These are phyloP conservation scores for Oryza officinalis DNA, from an alignment of 176 grass and related monocot species.

Conservation along the genomic window DNA sequence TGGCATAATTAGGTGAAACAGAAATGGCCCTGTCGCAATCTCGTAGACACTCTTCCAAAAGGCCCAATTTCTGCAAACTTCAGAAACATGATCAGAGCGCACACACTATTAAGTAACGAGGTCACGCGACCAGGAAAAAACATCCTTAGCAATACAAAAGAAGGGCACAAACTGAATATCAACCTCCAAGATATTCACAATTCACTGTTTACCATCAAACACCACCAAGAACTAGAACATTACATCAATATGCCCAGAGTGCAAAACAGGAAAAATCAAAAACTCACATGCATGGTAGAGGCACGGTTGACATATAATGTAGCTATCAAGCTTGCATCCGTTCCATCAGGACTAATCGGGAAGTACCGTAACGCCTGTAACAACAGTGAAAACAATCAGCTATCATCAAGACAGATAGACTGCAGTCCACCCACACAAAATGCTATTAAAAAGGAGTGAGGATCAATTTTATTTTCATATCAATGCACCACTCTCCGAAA, in stretches of 20 bases:
- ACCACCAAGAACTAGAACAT: background rate
- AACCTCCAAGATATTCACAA: slow-evolving; percentile 13
- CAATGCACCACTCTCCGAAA: background rate
- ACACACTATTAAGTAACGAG: background rate
- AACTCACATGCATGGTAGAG: slow-evolving; percentile 85
- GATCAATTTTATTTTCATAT: background rate
- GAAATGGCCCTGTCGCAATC: slow-evolving; percentile 82
- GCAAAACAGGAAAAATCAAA: slow-evolving; percentile 26
- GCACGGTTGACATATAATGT: slow-evolving; percentile 84
- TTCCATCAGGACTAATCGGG: slow-evolving; percentile 44
- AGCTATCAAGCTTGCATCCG: slow-evolving; percentile 56
- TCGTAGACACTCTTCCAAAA: slow-evolving; percentile 71
- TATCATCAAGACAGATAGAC: slow-evolving; percentile 29
- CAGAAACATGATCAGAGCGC: slow-evolving; percentile 28
- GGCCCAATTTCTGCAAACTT: slow-evolving; percentile 71
- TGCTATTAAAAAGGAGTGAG: background rate
- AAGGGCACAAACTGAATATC: background rate
- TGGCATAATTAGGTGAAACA: slow-evolving; percentile 64
- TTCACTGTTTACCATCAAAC: background rate
- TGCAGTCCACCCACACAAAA: slow-evolving; percentile 6
- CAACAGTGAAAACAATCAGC: slow-evolving; percentile 29
- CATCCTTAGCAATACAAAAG: slow-evolving; percentile 11
- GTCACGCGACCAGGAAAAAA: background rate
- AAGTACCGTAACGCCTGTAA: slow-evolving; percentile 68
- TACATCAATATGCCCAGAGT: slow-evolving; percentile 9